Evolutionary conservation across 306 rosid genomes (phyloP).

Genomic region (Calophaca sinica): DNA sequence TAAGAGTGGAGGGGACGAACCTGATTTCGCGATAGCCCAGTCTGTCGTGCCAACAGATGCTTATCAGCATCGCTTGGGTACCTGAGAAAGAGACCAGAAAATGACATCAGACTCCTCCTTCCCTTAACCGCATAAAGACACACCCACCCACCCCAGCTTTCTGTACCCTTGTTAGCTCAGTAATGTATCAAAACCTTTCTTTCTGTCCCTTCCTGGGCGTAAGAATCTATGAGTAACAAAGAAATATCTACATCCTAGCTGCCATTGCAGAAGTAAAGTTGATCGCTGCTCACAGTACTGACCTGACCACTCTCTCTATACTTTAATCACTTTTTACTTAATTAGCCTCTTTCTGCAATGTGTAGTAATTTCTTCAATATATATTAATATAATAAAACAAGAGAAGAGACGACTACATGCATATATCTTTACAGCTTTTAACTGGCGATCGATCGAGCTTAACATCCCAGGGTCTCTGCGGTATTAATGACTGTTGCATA

Average conservation of each 20-base stretch:
- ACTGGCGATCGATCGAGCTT: conserved; percentile 36
- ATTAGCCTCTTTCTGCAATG: background rate
- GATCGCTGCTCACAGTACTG: conserved; percentile 42
- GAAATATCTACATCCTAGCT: conserved; percentile 44
- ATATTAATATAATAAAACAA: too few species aligned
- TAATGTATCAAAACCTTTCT: conserved; percentile 40
- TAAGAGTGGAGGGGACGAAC: conserved; percentile 55
- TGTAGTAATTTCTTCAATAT: too few species aligned
- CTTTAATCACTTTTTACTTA: too few species aligned
- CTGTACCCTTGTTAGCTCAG: conserved; percentile 48
- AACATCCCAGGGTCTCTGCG: conserved; percentile 53
- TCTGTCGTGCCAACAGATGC: conserved; percentile 91
- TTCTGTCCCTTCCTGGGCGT: conserved; percentile 65
- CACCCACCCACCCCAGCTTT: conserved; percentile 46
- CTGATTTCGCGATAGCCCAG: conserved; percentile 93
- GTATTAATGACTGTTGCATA: conserved; percentile 48
- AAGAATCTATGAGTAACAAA: conserved; percentile 59
- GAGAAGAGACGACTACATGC: too few species aligned
- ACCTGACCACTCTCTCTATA: conserved; percentile 1
- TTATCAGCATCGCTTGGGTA: conserved; percentile 96
- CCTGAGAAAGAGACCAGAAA: conserved; percentile 94
- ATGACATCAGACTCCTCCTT: conserved; percentile 65
- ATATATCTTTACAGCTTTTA: conserved; percentile 51
- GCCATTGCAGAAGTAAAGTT: conserved; percentile 44
- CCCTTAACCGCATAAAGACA: conserved; percentile 58